Evolutionary conservation across 352 stramenopile species (phyloP).

Genomic region (Phytophthora europaea): DNA sequence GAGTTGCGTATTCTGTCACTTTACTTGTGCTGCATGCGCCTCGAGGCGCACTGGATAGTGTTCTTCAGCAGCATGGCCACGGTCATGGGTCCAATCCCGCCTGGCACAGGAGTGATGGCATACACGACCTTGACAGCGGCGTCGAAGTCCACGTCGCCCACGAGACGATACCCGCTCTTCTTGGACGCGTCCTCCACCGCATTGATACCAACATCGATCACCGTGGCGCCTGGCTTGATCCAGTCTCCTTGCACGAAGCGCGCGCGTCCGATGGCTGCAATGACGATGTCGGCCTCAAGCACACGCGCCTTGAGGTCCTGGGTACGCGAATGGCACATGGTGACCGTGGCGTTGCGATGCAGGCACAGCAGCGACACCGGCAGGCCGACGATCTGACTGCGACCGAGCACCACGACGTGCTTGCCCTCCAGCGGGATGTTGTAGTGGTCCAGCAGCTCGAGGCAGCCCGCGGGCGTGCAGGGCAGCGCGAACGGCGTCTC

Average conservation of each 20-base stretch:
- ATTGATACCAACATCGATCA: conserved; percentile 99
- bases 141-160: conserved; percentile 98
- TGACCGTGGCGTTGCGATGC: conserved; percentile 97
- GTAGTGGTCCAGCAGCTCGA: conserved; percentile 95
- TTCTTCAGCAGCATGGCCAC: conserved; percentile 95
- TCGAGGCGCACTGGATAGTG: conserved; percentile 61
- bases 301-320: conserved; percentile 83
- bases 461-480: conserved; percentile 97
- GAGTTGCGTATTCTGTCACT: neutral
- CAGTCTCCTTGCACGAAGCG: conserved; percentile 95
- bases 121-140: conserved; percentile 84
- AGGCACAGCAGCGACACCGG: conserved; percentile 97
- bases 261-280: conserved; percentile 96
- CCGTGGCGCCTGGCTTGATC: conserved; percentile 97
- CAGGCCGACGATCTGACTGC: conserved; percentile 98
- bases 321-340: conserved; percentile 98
- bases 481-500: conserved; percentile 89
- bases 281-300: conserved; percentile 96
- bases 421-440: conserved; percentile 94
- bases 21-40: conserved; percentile 33
- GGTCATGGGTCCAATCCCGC: conserved; percentile 98
- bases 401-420: conserved; percentile 97
- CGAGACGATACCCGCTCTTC: conserved; percentile 92
- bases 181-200: conserved; percentile 89
- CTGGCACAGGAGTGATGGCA: conserved; percentile 98